Evolutionary conservation across 352 stramenopile species (phyloP), one percentile per base, ranked within the genome.

Genomic region (Globisporangium splendens): DNA sequence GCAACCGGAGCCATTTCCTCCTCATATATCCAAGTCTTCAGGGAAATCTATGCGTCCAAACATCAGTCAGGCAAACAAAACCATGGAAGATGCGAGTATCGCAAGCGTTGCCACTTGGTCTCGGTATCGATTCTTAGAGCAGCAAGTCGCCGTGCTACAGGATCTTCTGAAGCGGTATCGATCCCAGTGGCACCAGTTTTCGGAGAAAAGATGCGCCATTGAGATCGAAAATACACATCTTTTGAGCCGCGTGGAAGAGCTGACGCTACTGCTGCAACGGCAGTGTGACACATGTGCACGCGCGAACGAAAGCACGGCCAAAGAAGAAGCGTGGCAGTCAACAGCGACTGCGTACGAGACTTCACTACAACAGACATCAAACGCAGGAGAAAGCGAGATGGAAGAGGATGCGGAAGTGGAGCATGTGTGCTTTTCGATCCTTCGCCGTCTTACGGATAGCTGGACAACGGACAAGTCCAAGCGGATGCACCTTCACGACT

Each of bases 381-480:
- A 61, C 0, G 69, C 62, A 0, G 58, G 64, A 28, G 61, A 46
- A 17, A 69, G 65, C 54, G 68, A 84, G 13, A 35, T 35, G 7
- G 28, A 35, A 35, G 69, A 79, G 17, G 63, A 82, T 20, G 55
- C 54, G 31, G 77, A 86, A 44, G 64, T 69, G 8, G 79, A 89
- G 38, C 62, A 75, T 20, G 60, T 83, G 11, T 89, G 75, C 62
- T 89, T 88, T 46, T 77, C 73, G 28, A 71, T 86, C 60, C 61
- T 89, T 39, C 73, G 70, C 3, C 71, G 71, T 0, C 61, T 91
- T 33, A 66, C 88, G 41, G 77, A 85, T 55, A 86, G 59, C 60
- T 89, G 80, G 78, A 88, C 80, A 15, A 75, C 70, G 17, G 80
- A 90, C 65, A 86, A 83, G 28, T 66, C 78, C n/a, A 88, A 90